These are phyloP conservation scores for Aurinia saxatilis DNA, from an alignment of 345 rosid species.

Conservation along the genomic window DNA sequence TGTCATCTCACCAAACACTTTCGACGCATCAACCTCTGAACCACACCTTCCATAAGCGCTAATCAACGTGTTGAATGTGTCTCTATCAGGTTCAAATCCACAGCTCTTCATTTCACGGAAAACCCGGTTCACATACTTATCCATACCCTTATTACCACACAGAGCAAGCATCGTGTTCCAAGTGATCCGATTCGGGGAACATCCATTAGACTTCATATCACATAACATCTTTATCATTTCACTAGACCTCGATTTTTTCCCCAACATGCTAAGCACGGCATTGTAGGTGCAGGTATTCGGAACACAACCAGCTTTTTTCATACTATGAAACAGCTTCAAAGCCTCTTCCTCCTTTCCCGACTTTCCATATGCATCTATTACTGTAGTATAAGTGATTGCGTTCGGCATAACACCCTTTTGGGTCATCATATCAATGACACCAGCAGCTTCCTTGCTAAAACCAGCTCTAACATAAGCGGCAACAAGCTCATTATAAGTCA, in stretches of 20 bases:
- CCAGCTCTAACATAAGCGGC: slow-evolving; percentile 88
- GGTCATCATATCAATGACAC: slow-evolving; percentile 61
- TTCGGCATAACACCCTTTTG: slow-evolving; percentile 65
- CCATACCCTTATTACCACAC: slow-evolving; percentile 70
- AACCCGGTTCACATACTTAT: slow-evolving; percentile 52
- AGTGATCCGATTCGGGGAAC: slow-evolving; percentile 74
- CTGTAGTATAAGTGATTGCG: slow-evolving; percentile 76
- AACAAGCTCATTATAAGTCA: slow-evolving; percentile 82
- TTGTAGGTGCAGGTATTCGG: slow-evolving; percentile 85
- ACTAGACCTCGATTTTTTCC: slow-evolving; percentile 55
- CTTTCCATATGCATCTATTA: slow-evolving; percentile 79
- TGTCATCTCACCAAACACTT: slow-evolving; percentile 68
- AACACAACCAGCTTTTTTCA: slow-evolving; percentile 75
- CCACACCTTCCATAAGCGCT: slow-evolving; percentile 80
- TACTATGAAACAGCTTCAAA: slow-evolving; percentile 47
- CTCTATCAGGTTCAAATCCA: slow-evolving; percentile 84
- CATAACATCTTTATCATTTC: slow-evolving; percentile 67
- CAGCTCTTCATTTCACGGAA: slow-evolving; percentile 82
- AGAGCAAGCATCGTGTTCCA: slow-evolving; percentile 90
- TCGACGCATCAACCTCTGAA: slow-evolving; percentile 57
- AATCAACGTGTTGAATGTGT: slow-evolving; percentile 82
- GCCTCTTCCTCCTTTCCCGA: slow-evolving; percentile 68
- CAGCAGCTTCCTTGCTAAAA: slow-evolving; percentile 65
- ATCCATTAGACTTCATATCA: slow-evolving; percentile 78
- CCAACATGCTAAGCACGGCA: slow-evolving; percentile 69